Evolutionary conservation across 2,329 filamentous ascomycete genomes (phyloP).

Genomic region (Botrytis elliptica): DNA sequence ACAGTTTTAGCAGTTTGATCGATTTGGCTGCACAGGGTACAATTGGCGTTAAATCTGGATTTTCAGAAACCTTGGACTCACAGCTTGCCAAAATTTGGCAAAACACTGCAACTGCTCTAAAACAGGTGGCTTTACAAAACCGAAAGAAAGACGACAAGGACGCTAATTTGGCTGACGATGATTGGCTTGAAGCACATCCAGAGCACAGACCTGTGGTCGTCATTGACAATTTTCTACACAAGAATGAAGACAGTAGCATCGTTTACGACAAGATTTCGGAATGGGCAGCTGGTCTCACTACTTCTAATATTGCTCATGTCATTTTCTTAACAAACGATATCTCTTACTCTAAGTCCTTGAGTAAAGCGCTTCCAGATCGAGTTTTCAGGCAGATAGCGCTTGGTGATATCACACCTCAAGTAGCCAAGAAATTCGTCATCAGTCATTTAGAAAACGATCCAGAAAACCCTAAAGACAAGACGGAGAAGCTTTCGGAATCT

Average conservation of each 20-base stretch:
- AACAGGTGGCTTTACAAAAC: conserved; percentile 68
- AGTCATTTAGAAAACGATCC: conserved; percentile 63
- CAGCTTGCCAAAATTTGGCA: conserved; percentile 88
- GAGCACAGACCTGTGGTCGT: conserved; percentile 80
- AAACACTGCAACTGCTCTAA: conserved; percentile 76
- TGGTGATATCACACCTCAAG: conserved; percentile 80
- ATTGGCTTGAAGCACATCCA: conserved; percentile 86
- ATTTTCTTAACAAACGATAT: conserved; percentile 91
- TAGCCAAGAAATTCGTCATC: conserved; percentile 88
- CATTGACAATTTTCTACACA: conserved; percentile 88
- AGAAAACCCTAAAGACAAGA: conserved; percentile 37
- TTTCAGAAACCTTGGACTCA: conserved; percentile 87
- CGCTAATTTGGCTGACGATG: conserved; percentile 71
- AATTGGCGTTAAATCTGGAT: conserved; percentile 89
- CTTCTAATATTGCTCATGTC: conserved; percentile 87
- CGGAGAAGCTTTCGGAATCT: conserved; percentile 35
- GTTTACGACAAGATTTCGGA: conserved; percentile 79
- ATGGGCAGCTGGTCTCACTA: conserved; percentile 84
- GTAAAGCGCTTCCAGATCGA: conserved; percentile 84
- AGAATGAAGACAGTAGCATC: conserved; percentile 63
- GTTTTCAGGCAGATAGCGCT: conserved; percentile 85
- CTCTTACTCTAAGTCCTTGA: conserved; percentile 82
- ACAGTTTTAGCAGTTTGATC: conserved; percentile 87
- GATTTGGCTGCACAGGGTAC: conserved; percentile 92
- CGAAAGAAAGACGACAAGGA: conserved; percentile 74